Evolutionary conservation across 768 basidiomycete species (phyloP).

Genomic region (Termitomyces sp.): DNA sequence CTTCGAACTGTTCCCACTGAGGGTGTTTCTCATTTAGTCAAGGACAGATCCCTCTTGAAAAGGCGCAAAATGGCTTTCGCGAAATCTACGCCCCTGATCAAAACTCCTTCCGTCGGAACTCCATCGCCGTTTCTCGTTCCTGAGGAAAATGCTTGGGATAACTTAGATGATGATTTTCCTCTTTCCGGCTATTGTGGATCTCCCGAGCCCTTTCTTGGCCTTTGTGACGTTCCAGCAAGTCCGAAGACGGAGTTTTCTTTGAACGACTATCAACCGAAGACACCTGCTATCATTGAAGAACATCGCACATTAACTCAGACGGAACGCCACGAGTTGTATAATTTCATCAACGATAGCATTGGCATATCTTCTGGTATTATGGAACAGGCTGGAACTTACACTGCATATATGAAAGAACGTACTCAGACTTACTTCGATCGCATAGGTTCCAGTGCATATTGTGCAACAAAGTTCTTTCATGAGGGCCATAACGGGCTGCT

Average conservation of each 20-base stretch:
- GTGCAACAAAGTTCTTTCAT: slow-evolving; percentile 1
- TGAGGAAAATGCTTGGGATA: slow-evolving; percentile 17
- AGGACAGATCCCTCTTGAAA: background rate
- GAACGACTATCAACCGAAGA: slow-evolving; percentile 10
- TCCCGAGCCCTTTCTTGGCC: slow-evolving; percentile 13
- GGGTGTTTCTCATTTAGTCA: background rate
- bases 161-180: slow-evolving; percentile 12
- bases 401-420: slow-evolving; percentile 44
- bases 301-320: slow-evolving; percentile 30
- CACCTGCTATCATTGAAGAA: slow-evolving; percentile 20
- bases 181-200: slow-evolving; percentile 5
- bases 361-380: slow-evolving; percentile 40
- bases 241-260: background rate
- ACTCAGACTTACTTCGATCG: slow-evolving; percentile 43
- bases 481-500: background rate
- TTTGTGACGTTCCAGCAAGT: slow-evolving; percentile 2
- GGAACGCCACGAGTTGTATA: slow-evolving; percentile 50
- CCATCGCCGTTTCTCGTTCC: slow-evolving; percentile 20
- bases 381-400: slow-evolving; percentile 49
- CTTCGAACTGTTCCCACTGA: background rate
- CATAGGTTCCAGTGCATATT: slow-evolving; percentile 18
- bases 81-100: background rate
- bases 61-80: background rate
- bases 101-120: slow-evolving; percentile 2
- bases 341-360: slow-evolving; percentile 43